Evolutionary conservation across 1,139 yeast species (phyloP).

Genomic region (Candida sp.): DNA sequence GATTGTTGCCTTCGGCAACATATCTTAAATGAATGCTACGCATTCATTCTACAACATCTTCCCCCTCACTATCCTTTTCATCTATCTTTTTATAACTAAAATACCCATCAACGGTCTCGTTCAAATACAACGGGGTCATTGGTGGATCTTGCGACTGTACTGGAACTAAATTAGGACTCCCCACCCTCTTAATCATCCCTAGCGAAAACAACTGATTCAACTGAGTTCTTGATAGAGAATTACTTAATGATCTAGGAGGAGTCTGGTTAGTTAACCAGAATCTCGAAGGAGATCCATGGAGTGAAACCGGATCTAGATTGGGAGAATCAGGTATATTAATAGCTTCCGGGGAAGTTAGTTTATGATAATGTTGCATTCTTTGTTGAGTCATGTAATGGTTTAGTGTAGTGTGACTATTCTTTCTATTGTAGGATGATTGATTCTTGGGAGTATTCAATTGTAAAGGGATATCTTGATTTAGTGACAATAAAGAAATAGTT

Average conservation of each 20-base stretch:
- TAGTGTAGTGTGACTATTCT: conserved; percentile 1
- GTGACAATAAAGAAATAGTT: conserved; percentile 48
- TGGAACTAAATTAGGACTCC: conserved; percentile 36
- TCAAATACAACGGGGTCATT: conserved; percentile 44
- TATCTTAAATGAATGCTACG: not conserved
- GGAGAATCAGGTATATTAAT: conserved; percentile 37
- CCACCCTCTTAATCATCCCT: conserved; percentile 11
- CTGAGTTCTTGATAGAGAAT: conserved; percentile 15
- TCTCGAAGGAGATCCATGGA: conserved; percentile 55
- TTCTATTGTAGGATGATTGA: conserved; percentile 3
- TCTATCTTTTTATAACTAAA: conserved; percentile 7
- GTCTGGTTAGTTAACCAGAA: conserved; percentile 52
- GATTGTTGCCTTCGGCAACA: no score
- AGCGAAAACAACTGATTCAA: conserved; percentile 12
- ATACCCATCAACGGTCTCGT: conserved; percentile 12
- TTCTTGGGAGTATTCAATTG: conserved; percentile 5
- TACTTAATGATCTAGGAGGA: conserved; percentile 40
- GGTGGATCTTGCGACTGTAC: conserved; percentile 47
- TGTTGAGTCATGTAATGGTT: conserved; percentile 22
- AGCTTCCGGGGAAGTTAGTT: conserved; percentile 25
- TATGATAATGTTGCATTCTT: conserved; percentile 36
- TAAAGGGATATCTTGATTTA: conserved; percentile 22
- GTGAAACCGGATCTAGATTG: conserved; percentile 46
- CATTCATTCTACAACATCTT: conserved; percentile 7
- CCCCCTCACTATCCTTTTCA: conserved; percentile 10